Base-by-base conservation (phyloP, 202 grass and related monocot genomes). In the Alloteropsis angusta region DNA sequence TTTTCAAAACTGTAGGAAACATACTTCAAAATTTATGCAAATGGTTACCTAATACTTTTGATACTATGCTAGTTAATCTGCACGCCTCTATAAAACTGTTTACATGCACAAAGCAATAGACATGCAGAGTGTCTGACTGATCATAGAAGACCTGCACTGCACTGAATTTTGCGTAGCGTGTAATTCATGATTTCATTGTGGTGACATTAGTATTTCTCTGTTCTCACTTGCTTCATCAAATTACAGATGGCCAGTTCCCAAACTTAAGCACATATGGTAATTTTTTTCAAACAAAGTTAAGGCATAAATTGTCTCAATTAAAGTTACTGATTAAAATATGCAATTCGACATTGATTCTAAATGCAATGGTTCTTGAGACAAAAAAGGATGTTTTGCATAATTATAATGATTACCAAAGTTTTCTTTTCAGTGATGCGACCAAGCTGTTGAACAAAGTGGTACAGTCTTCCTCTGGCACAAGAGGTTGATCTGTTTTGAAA, bases 401-500 rank as follows among this genome's bases (percentile, higher is more conserved):
- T 71, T 45, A 58, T 5, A 2, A 57, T 65, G 52, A 74, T 15
- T 26, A 9, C 74, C 52, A 60, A 72, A 68, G 25, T 39, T 68
- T 68, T 80, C 48, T 65, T 85, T 79, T 66, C 32, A 75, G 23
- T 30, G 53, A 79, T 23, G 45, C 68, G 65, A 78, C 34, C 26
- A 72, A 22, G 62, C 62, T 72, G 68, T 44, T 65, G 41, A 36
- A 82, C 7, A 75, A 79, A 72, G 58, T 45, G 61, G 78, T 79
- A 78, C 53, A 70, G 55, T 80, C 65, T 79, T 85, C 66, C 70
- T 75, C 75, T 86, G 63, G 77, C 50, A 53, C 39, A 43, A 71
- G 56, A 14, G 81, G 89, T 87, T 87, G 84, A 88, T 88, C 75
- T 84, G 60, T 85, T 83, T 73, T 80, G 74, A 60, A 80, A 55